Conservation (phyloP, 805 yeast species). For the Candida verbasci region DNA sequence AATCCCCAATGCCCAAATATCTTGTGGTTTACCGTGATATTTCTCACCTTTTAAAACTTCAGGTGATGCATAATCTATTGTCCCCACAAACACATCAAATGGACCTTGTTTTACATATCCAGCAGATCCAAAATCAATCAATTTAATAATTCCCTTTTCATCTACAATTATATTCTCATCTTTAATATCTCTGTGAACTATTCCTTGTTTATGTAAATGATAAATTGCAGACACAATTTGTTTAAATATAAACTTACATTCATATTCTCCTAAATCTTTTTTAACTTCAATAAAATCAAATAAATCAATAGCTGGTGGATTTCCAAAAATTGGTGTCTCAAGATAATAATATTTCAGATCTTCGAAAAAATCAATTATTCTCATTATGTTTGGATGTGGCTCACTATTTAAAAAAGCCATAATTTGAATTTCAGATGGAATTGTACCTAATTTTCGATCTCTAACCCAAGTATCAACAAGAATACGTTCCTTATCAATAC, state of each 20-base stretch:
- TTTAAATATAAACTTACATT: slow-evolving; percentile 70
- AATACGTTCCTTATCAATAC: slow-evolving; percentile 88
- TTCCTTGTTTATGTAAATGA: slow-evolving; percentile 80
- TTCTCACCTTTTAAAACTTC: slow-evolving; percentile 87
- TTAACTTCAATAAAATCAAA: slow-evolving; percentile 89
- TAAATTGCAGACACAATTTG: slow-evolving; percentile 77
- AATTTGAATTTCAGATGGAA: slow-evolving; percentile 94
- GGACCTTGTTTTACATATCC: slow-evolving; percentile 90
- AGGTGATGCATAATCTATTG: slow-evolving; percentile 96
- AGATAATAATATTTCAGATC: slow-evolving; percentile 85
- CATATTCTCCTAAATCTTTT: slow-evolving; percentile 73
- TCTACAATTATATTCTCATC: slow-evolving; percentile 93
- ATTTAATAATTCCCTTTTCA: slow-evolving; percentile 69
- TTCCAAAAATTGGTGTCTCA: slow-evolving; percentile 88
- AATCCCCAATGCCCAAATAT: slow-evolving; percentile 95
- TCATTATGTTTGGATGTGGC: slow-evolving; percentile 86
- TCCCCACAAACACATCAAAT: slow-evolving; percentile 95
- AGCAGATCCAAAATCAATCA: slow-evolving; percentile 95
- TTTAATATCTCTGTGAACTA: slow-evolving; percentile 91
- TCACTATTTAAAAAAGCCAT: slow-evolving; percentile 73
- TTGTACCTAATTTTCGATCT: slow-evolving; percentile 84
- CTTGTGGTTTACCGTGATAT: slow-evolving; percentile 91
- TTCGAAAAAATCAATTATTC: slow-evolving; percentile 87
- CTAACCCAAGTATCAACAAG: slow-evolving; percentile 97
- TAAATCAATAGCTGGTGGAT: slow-evolving; percentile 85